A percentile compares a stretch with the other conserved stretches of the same genome.
These are phyloP conservation scores for Przewalskia tangutica DNA, from an alignment of 257 asterid species.

Conservation along the genomic window DNA sequence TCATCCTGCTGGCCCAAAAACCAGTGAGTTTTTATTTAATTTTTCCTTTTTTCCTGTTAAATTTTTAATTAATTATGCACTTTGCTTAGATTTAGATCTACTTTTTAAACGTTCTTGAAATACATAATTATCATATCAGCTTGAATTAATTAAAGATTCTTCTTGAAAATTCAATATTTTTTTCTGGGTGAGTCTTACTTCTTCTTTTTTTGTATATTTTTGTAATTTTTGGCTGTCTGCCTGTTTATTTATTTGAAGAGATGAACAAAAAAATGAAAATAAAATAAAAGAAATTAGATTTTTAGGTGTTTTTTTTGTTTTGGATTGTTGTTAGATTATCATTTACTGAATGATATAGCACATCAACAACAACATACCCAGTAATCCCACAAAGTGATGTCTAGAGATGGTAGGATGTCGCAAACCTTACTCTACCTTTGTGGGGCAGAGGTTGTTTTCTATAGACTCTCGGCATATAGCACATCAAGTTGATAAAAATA, in stretches of 20 bases:
- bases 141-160: neutral
- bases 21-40: neutral
- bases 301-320: neutral
- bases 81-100: neutral
- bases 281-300: neutral
- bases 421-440: no score
- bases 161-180: neutral
- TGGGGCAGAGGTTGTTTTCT: no score
- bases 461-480: no score
- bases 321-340: neutral
- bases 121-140: neutral
- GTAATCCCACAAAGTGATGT: neutral
- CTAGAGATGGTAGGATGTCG: no score
- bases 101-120: neutral
- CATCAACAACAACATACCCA: neutral
- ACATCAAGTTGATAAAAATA: neutral
- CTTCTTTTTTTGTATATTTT: neutral
- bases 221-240: neutral
- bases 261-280: neutral
- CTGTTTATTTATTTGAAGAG: neutral
- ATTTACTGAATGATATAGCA: neutral
- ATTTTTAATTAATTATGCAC: neutral
- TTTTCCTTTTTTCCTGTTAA: neutral
- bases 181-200: neutral
- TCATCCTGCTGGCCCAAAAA: conserved; percentile 14